A percentile compares a stretch with the other conserved stretches of the same genome.
These are phyloP conservation scores for Trypanosoma grayi DNA, from an alignment of 208 protist genomes.

Conservation along the genomic window DNA sequence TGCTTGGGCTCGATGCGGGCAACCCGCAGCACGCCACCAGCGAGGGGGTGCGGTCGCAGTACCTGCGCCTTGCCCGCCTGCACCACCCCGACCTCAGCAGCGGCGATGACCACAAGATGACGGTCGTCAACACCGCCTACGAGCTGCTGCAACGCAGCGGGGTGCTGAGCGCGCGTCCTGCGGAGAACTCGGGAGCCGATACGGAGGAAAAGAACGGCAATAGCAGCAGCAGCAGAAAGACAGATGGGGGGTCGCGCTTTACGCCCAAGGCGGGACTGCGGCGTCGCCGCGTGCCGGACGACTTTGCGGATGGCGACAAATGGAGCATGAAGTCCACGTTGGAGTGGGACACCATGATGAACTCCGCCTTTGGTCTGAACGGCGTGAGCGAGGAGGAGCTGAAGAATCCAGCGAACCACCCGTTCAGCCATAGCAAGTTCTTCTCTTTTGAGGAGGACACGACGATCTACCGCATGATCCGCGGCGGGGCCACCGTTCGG, in stretches of 20 bases:
- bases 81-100: constrained; percentile 89
- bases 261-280: constrained; percentile 39
- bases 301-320: constrained; percentile 82
- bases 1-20: constrained; percentile 48
- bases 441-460: constrained; percentile 85
- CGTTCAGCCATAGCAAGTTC: constrained; percentile 85
- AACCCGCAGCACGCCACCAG: constrained; percentile 29
- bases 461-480: constrained; percentile 83
- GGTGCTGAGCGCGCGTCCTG: constrained; percentile 31
- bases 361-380: constrained; percentile 27
- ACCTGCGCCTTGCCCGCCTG: constrained; percentile 78
- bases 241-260: constrained; percentile 28
- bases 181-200: not conserved
- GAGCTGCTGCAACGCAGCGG: constrained; percentile 76
- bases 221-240: not conserved
- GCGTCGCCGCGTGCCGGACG: constrained; percentile 65
- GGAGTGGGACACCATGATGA: constrained; percentile 74
- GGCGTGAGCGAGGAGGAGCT: constrained; percentile 57
- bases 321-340: constrained; percentile 80
- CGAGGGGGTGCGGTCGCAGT: constrained; percentile 67
- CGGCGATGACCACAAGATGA: constrained; percentile 85
- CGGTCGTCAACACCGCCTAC: constrained; percentile 88
- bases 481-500: constrained; percentile 69
- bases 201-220: not conserved
- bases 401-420: constrained; percentile 84